A percentile compares a stretch with the other conserved stretches of the same genome.
These are phyloP conservation scores for Taphrina pruni DNA, from an alignment of 1,139 yeast species.

Conservation along the genomic window DNA sequence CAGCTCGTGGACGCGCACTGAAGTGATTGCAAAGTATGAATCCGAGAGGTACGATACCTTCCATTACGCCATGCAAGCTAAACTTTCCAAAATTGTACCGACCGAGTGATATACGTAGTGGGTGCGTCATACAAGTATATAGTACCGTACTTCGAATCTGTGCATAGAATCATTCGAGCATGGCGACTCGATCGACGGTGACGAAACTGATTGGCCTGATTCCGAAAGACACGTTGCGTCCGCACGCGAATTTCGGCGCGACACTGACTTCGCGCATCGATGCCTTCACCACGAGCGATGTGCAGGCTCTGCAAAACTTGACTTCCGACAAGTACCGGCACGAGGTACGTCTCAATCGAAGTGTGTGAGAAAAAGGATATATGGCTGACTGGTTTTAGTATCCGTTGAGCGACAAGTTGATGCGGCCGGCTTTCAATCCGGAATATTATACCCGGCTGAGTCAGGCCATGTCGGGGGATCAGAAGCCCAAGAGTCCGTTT, in stretches of 20 bases:
- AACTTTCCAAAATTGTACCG: no score
- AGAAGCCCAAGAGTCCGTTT: constrained; percentile 31
- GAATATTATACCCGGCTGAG: constrained; percentile 25
- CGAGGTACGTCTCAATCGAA: constrained; percentile 1
- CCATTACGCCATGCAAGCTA: constrained; percentile 1
- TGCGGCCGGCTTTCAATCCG: constrained; percentile 40
- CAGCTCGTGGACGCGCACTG: background rate
- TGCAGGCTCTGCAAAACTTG: constrained; percentile 25
- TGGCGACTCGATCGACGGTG: constrained; percentile 35
- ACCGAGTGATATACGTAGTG: no score
- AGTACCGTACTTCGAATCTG: no score
- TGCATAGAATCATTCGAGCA: background rate
- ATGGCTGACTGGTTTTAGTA: background rate
- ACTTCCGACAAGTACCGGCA: constrained; percentile 19
- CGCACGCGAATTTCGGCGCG: constrained; percentile 33
- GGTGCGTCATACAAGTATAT: no score
- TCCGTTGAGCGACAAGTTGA: constrained; percentile 32
- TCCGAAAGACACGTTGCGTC: constrained; percentile 30
- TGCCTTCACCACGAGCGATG: constrained; percentile 28
- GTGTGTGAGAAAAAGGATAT: background rate
- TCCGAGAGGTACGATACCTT: background rate
- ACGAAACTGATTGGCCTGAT: constrained; percentile 26
- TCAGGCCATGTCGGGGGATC: constrained; percentile 32
- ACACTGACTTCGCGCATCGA: constrained; percentile 24
- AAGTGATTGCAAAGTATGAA: background rate